Conservation (phyloP, 2,329 filamentous ascomycete species). For the Exophiala calicioides region DNA sequence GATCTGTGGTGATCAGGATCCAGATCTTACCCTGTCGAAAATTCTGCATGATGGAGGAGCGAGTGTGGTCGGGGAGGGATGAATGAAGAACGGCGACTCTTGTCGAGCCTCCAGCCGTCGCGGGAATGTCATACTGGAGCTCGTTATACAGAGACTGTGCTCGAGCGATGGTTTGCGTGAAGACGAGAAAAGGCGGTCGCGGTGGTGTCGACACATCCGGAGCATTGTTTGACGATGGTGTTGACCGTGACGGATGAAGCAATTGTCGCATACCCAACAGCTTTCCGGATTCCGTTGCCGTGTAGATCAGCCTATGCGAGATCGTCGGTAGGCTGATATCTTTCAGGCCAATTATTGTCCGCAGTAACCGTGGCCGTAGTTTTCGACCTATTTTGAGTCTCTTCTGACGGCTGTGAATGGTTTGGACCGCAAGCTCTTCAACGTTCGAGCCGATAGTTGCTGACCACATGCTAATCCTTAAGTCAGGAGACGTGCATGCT, state of each 20-base stretch:
- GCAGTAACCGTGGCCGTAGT: conserved; percentile 60
- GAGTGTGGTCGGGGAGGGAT: conserved; percentile 72
- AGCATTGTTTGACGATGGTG: conserved; percentile 43
- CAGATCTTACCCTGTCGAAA: conserved; percentile 93
- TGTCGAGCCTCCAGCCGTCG: conserved; percentile 78
- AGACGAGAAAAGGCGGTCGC: conserved; percentile 87
- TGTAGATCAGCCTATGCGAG: conserved; percentile 83
- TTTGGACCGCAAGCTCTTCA: conserved; percentile 73
- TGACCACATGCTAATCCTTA: conserved; percentile 85
- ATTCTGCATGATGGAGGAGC: conserved; percentile 79
- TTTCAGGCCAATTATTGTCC: conserved; percentile 92
- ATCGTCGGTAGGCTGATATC: conserved; percentile 94
- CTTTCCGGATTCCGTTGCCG: conserved; percentile 90
- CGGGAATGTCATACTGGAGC: conserved; percentile 89
- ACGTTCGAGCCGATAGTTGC: conserved; percentile 96
- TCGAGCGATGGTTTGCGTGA: conserved; percentile 92
- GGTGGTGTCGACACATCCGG: conserved; percentile 60
- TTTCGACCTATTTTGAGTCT: conserved; percentile 39
- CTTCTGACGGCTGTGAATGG: conserved; percentile 59
- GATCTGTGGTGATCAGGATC: conserved; percentile 94
- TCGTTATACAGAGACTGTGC: conserved; percentile 86
- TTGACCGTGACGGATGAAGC: conserved; percentile 63
- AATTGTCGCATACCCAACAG: conserved; percentile 87
- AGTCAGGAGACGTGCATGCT: conserved; percentile 67
- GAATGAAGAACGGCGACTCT: conserved; percentile 91